Evolutionary conservation across 2,329 filamentous ascomycete species (phyloP).

Genomic region (Aureobasidium sp.): DNA sequence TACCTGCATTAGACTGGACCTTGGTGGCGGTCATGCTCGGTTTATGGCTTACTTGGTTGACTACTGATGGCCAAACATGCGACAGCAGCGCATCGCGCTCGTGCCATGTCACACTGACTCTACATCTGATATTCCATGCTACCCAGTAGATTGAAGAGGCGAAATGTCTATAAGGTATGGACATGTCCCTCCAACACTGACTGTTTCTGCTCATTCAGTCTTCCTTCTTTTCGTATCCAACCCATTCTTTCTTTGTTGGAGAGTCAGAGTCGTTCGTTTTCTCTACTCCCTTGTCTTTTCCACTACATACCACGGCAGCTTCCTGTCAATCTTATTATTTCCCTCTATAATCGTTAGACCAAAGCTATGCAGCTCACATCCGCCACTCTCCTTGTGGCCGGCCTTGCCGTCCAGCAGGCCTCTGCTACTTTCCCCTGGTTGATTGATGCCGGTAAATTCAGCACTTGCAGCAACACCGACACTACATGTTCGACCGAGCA

Average conservation of each 20-base stretch:
- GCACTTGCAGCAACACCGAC: conserved; percentile 61
- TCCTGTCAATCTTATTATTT: conserved; percentile 5
- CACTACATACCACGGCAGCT: conserved; percentile 12
- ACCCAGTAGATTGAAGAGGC: not conserved
- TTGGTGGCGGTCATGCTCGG: conserved; percentile 6
- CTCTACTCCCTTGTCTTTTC: conserved; percentile 23
- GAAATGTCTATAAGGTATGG: conserved; percentile 3
- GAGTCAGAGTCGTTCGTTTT: conserved; percentile 39
- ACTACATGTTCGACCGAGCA: conserved; percentile 71
- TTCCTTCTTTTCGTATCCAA: conserved; percentile 18
- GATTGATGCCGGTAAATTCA: conserved; percentile 47
- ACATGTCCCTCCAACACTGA: not conserved
- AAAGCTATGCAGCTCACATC: conserved; percentile 21
- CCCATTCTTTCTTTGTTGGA: conserved; percentile 20
- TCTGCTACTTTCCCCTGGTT: conserved; percentile 38
- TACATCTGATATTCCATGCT: not conserved
- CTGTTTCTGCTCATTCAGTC: conserved; percentile 17
- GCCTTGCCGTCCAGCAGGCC: conserved; percentile 39
- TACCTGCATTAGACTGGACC: conserved; percentile 10
- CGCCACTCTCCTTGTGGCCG: conserved; percentile 35
- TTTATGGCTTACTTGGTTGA: not conserved
- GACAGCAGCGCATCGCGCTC: conserved; percentile 8
- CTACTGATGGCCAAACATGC: conserved; percentile 4
- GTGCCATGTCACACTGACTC: conserved; percentile 8
- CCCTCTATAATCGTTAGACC: not conserved